A percentile compares a stretch with the other conserved stretches of the same genome.
Conservation (phyloP, 179 eudicot genomes). For the Camellia oleifera region DNA sequence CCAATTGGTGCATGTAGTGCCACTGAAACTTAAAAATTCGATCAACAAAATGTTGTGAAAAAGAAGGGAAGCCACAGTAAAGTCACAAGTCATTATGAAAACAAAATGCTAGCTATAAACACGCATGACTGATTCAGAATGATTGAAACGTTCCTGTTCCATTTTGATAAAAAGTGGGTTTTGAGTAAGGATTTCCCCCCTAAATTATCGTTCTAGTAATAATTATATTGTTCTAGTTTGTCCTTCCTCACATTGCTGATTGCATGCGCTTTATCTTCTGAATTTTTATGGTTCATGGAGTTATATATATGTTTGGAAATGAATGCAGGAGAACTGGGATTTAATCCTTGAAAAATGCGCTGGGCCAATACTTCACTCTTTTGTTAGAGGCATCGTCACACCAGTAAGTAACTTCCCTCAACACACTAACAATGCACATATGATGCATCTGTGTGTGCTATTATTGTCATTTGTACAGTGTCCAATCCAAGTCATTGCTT, state of each 20-base stretch:
- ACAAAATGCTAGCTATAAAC: not conserved
- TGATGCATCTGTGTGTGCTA: not conserved
- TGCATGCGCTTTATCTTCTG: not conserved
- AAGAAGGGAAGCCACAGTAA: too few species aligned
- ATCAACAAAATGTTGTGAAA: too few species aligned
- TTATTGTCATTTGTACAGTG: not conserved
- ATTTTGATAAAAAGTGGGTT: not conserved
- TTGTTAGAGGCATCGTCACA: slow-evolving; percentile 21
- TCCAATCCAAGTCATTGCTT: slow-evolving; percentile 1
- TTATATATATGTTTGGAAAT: not conserved
- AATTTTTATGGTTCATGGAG: not conserved
- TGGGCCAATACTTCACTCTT: slow-evolving; percentile 22
- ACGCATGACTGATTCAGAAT: slow-evolving; percentile 12
- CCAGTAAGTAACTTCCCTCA: slow-evolving; percentile 14
- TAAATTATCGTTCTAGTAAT: not conserved
- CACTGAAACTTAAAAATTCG: too few species aligned
- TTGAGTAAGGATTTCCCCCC: not conserved
- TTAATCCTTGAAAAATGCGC: slow-evolving; percentile 8
- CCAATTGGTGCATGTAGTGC: too few species aligned
- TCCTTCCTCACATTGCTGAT: not conserved
- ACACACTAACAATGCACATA: not conserved
- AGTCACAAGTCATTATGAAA: too few species aligned
- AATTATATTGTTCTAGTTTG: not conserved
- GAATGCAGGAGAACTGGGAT: slow-evolving; percentile 34
- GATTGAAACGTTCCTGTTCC: not conserved